Percentiles rank a stretch among this genome's conserved stretches.
phyloP scores from a whole-genome alignment of 345 rosid genomes.

The Arabidopsis suecica region DNA sequence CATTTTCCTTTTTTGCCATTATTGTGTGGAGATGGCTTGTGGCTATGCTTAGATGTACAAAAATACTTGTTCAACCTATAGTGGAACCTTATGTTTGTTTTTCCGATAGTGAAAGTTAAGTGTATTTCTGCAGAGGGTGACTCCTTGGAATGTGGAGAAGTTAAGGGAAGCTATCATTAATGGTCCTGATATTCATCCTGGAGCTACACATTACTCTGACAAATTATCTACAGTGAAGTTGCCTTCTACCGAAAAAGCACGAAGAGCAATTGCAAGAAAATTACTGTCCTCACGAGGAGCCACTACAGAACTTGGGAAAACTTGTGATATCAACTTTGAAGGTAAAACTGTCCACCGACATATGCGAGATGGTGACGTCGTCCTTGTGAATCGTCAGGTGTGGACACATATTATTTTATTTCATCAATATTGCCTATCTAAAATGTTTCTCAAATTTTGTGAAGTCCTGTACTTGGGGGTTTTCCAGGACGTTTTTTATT shows the following conservation, averaged over 20 bases:
- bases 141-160: constrained; percentile 77
- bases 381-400: constrained; percentile 97
- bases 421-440: constrained; percentile 5
- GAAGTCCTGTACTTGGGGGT: neutral
- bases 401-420: constrained; percentile 24
- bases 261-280: constrained; percentile 75
- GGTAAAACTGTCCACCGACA: constrained; percentile 89
- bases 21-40: constrained; percentile 14
- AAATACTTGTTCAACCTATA: constrained; percentile 16
- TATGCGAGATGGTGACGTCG: constrained; percentile 91
- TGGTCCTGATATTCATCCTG: constrained; percentile 87
- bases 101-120: constrained; percentile 7
- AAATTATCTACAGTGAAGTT: constrained; percentile 58
- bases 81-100: constrained; percentile 23
- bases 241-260: constrained; percentile 56
- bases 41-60: constrained; percentile 20
- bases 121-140: constrained; percentile 71
- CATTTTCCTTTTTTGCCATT: neutral
- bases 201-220: constrained; percentile 92
- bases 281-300: constrained; percentile 82
- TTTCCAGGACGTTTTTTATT: constrained; percentile 2
- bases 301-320: constrained; percentile 62
- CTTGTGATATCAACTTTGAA: constrained; percentile 66
- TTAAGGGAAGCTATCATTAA: constrained; percentile 82
- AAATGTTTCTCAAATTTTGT: constrained; percentile 5